Base-by-base conservation (phyloP, 2,329 filamentous ascomycete genomes). In the Neurospora crassa region DNA sequence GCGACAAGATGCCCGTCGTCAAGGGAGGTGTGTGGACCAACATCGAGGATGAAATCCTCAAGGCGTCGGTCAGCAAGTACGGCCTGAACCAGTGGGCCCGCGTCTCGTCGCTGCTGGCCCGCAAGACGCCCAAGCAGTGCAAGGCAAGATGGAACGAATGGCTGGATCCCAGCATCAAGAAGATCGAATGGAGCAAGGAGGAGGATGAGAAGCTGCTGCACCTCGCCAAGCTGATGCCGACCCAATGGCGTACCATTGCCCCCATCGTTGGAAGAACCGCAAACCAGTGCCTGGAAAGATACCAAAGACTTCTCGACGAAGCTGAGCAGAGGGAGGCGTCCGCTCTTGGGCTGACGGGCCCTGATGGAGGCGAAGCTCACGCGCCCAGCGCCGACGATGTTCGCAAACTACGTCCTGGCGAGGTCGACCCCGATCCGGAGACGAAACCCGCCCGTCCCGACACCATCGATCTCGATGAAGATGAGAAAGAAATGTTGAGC, bases 401-500 rank as follows among this genome's bases (percentile, higher is more conserved):
- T 70, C 88, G 96, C 78, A 90, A 90, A 76, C 82, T 99, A 79
- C 90, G 93, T 76, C 95, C 96, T 6, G 96, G 96, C 76, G 96
- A 99, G 83, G 88, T 97, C 73, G 96, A 99, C 77, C 94, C 95
- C n/a, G 95, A 98, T 78, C 94, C 96, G 11, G 96, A 99, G 82
- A 96, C 92, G 76, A 97, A 97, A 81, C 96, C 96, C 70, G 96
- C 96, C 43, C 88, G 94, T 72, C 96, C 96, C 47, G 96, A 99
- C 81, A 97, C 96, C 6, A 96, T 99, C 79, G 96, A 99, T 81
- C 89, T 99, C 77, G 96, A 99, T 79, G 96, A 99, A 80, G 96
- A 99, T 79, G 96, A 99, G 82, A 98, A 99, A 84, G 96, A 99
- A 82, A 99, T 99, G 96, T 83, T 99, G 78, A 97, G 94, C 79